Percentiles rank a stretch among this genome's conserved stretches.
These are phyloP conservation scores for Coemansia sp. DNA, from an alignment of 192 early-diverging fungal genomes.

Conservation along the genomic window DNA sequence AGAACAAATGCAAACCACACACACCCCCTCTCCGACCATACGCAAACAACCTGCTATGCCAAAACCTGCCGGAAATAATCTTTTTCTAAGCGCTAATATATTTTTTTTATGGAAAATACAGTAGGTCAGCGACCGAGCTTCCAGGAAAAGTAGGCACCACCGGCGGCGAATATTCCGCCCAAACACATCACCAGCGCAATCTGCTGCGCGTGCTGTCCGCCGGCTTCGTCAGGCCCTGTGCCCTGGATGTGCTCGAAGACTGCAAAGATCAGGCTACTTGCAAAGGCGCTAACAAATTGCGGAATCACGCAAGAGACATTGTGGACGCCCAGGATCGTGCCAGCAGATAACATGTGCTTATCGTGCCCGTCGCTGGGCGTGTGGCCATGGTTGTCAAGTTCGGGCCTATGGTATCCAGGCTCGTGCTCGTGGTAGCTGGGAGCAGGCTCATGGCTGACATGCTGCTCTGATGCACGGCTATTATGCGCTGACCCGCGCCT, in stretches of 20 bases:
- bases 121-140: constrained; percentile 7
- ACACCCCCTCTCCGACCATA: too few species aligned
- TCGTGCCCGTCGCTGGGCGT: background rate
- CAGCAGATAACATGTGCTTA: constrained; percentile 55
- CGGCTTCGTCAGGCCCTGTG: constrained; percentile 12
- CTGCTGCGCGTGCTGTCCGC: constrained; percentile 37
- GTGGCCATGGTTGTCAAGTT: background rate
- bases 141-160: constrained; percentile 37
- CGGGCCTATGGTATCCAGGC: too few species aligned
- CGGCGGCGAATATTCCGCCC: constrained; percentile 35
- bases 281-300: constrained; percentile 83
- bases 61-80: too few species aligned
- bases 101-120: too few species aligned
- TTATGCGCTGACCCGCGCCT: background rate
- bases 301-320: constrained; percentile 95
- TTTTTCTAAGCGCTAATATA: too few species aligned
- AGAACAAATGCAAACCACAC: too few species aligned
- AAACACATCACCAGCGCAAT: constrained; percentile 44
- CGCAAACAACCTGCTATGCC: too few species aligned
- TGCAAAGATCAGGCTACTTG: constrained; percentile 71
- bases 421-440: too few species aligned
- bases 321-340: constrained; percentile 86
- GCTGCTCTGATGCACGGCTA: background rate
- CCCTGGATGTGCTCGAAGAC: constrained; percentile 57
- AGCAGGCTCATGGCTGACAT: too few species aligned